Evolutionary conservation across 140 eudicot species (phyloP).

Genomic region (Stevia rebaudiana): DNA sequence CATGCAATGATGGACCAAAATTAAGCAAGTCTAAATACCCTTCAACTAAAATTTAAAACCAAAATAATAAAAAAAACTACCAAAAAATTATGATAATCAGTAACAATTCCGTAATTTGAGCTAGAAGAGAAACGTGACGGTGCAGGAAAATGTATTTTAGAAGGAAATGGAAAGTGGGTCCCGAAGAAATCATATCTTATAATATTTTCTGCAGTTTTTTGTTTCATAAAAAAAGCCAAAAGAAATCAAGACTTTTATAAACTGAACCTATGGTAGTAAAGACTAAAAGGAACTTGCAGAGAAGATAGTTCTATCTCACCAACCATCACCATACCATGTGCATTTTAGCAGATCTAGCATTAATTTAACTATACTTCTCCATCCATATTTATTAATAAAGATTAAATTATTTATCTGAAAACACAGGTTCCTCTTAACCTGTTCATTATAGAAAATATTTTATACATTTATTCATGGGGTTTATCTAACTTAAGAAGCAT

Average conservation of each 20-base stretch:
- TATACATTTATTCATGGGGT: not conserved
- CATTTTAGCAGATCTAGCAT: conserved; percentile 18
- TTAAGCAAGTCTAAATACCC: not conserved
- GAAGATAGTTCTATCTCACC: conserved; percentile 31
- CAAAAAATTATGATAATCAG: not conserved
- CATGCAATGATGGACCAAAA: too few species aligned
- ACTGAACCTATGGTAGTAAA: conserved; percentile 20
- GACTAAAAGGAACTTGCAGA: conserved; percentile 24
- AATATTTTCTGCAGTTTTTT: conserved; percentile 7
- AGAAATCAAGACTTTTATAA: conserved; percentile 11
- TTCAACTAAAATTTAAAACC: not conserved
- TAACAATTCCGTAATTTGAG: conserved; percentile 22
- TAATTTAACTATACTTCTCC: conserved; percentile 14
- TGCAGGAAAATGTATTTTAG: conserved; percentile 17
- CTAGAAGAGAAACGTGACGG: conserved; percentile 14
- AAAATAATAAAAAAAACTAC: not conserved
- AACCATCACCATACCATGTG: conserved; percentile 28
- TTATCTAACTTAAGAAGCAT: not conserved
- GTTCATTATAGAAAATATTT: not conserved
- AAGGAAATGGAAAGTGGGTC: conserved; percentile 24
- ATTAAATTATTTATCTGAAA: not conserved
- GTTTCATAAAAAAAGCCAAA: conserved; percentile 25
- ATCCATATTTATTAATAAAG: not conserved
- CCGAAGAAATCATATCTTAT: conserved; percentile 20
- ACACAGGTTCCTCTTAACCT: not conserved